These are phyloP conservation scores for Pseudoneurospora amorphoporcata DNA, from an alignment of 495 filamentous ascomycete genomes.

Conservation along the genomic window DNA sequence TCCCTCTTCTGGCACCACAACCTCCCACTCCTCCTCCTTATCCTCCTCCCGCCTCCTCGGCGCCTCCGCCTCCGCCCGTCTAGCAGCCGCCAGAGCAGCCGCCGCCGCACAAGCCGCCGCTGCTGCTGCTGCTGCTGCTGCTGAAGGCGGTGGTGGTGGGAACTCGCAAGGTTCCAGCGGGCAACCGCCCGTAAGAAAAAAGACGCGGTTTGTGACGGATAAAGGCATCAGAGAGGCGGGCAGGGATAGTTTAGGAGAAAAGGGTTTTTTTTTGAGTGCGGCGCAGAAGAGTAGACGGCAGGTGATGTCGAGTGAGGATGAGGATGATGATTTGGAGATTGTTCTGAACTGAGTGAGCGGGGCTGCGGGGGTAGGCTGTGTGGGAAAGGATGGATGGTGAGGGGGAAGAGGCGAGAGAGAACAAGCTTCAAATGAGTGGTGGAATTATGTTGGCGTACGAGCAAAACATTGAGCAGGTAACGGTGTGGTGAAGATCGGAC, in stretches of 20 bases:
- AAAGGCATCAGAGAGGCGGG: conserved; percentile 70
- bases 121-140: neutral
- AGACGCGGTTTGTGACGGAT: conserved; percentile 70
- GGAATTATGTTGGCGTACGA: too few species aligned
- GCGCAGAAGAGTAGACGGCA: conserved; percentile 11
- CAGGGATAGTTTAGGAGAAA: conserved; percentile 57
- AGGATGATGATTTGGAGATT: conserved; percentile 27
- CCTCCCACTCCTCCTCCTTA: neutral
- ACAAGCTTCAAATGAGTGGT: too few species aligned
- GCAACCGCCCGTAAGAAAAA: conserved; percentile 51
- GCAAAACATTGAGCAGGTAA: too few species aligned
- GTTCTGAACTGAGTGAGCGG: conserved; percentile 9
- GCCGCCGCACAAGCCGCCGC: neutral
- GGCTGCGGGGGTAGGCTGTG: neutral
- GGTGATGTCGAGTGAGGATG: conserved; percentile 41
- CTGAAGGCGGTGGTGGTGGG: neutral
- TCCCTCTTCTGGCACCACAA: neutral
- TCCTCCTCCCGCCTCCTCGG: neutral
- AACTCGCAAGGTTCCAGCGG: neutral
- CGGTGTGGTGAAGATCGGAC: too few species aligned
- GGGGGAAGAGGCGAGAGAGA: too few species aligned
- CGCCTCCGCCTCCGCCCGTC: neutral
- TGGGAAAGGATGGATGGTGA: neutral
- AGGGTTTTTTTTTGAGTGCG: conserved; percentile 24
- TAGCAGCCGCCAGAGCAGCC: neutral